These are phyloP conservation scores for Malus fusca DNA, from an alignment of 306 rosid species.

Conservation along the genomic window DNA sequence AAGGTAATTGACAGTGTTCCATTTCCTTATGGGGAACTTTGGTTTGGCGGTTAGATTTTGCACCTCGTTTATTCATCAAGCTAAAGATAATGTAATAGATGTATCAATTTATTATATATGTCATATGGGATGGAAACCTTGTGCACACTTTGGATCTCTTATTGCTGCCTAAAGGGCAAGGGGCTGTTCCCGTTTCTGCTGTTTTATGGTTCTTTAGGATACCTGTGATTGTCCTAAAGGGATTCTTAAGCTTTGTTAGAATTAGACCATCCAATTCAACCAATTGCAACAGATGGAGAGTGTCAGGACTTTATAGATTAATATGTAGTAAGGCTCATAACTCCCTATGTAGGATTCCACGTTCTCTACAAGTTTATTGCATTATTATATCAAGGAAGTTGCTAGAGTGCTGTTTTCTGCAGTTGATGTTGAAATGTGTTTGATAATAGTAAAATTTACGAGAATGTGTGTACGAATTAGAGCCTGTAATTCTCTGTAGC, in stretches of 20 bases:
- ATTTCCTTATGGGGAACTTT: neutral
- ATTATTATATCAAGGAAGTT: neutral
- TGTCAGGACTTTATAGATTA: neutral
- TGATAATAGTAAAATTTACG: neutral
- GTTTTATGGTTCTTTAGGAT: neutral
- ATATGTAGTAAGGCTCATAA: neutral
- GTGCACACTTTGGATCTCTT: neutral
- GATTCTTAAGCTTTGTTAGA: neutral
- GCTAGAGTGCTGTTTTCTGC: neutral
- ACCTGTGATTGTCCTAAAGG: neutral
- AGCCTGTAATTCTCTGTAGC: neutral
- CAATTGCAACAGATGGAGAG: neutral
- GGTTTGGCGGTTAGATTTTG: neutral
- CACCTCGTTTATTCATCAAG: neutral
- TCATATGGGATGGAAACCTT: neutral
- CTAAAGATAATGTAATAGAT: neutral
- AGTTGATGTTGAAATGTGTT: neutral
- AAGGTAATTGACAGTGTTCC: slow-evolving; percentile 45
- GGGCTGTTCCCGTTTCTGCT: neutral
- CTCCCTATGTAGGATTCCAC: neutral
- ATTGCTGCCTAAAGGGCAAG: neutral
- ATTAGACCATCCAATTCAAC: neutral
- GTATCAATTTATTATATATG: too few relatives aligned
- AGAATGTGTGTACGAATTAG: neutral
- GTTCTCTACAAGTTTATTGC: neutral